These are phyloP conservation scores for Quercus berberidifolia DNA, from an alignment of 306 rosid genomes.

Conservation along the genomic window DNA sequence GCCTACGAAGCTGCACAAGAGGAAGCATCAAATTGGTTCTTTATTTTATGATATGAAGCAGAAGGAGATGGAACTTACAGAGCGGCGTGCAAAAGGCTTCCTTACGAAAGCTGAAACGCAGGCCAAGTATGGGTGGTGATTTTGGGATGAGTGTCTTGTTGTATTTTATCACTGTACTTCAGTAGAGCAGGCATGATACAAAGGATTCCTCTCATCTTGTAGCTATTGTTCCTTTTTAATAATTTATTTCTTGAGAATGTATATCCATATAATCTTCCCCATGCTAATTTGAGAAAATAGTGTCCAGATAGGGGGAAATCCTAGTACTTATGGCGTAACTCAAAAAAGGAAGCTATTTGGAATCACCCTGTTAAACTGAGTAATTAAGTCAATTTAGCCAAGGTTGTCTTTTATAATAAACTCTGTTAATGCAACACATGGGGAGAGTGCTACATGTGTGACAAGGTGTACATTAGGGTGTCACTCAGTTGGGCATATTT, in stretches of 20 bases:
- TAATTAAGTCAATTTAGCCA: too few species aligned
- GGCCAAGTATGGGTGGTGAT: slow-evolving; percentile 97
- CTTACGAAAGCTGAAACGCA: slow-evolving; percentile 97
- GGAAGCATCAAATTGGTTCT: slow-evolving; percentile 95
- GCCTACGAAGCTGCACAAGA: slow-evolving; percentile 86
- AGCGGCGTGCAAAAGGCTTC: slow-evolving; percentile 82
- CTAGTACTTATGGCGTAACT: too few species aligned
- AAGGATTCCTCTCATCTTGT: not conserved
- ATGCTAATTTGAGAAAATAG: not conserved
- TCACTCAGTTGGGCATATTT: too few species aligned
- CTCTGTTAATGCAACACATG: too few species aligned
- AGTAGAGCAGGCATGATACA: not conserved
- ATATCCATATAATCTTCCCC: not conserved
- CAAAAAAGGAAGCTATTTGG: too few species aligned
- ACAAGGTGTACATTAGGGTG: too few species aligned
- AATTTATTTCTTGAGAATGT: not conserved
- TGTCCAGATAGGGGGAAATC: not conserved
- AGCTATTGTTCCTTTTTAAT: not conserved
- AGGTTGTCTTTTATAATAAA: too few species aligned
- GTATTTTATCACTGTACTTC: slow-evolving; percentile 8
- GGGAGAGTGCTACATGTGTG: too few species aligned
- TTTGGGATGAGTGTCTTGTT: not conserved
- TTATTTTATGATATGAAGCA: slow-evolving; percentile 82
- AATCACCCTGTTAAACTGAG: too few species aligned
- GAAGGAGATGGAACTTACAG: slow-evolving; percentile 76